Percentiles rank a stretch among this genome's conserved stretches.
Conservation (phyloP, 371 early-diverging fungal genomes). For the Mucor mucedo region DNA sequence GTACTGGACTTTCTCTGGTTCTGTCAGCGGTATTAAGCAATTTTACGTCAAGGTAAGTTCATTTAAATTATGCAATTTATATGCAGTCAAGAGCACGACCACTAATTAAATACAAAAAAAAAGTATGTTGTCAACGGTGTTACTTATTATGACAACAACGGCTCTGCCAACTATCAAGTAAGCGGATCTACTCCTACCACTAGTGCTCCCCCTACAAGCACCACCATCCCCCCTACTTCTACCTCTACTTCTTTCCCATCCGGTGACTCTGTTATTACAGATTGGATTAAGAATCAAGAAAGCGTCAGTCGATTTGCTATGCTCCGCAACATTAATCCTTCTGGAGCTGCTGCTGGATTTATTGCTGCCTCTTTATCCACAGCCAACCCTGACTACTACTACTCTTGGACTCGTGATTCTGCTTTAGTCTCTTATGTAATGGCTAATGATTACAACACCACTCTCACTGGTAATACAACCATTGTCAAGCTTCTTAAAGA, state of each 20-base stretch:
- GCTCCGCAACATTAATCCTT: constrained; percentile 41
- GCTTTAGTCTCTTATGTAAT: constrained; percentile 64
- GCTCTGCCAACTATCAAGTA: constrained; percentile 22
- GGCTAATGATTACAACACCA: constrained; percentile 28
- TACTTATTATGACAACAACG: constrained; percentile 49
- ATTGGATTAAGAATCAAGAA: constrained; percentile 26
- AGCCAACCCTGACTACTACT: constrained; percentile 74
- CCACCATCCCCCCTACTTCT: constrained; percentile 17
- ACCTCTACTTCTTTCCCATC: constrained; percentile 28
- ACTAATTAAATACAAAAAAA: background rate
- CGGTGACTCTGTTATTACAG: constrained; percentile 30
- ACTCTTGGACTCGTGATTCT: constrained; percentile 80
- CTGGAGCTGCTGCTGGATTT: constrained; percentile 39
- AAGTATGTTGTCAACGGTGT: constrained; percentile 42
- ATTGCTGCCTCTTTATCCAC: constrained; percentile 47
- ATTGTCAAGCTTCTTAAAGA: constrained; percentile 29
- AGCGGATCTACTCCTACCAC: constrained; percentile 16
- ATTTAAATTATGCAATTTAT: background rate
- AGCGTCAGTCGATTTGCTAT: constrained; percentile 30
- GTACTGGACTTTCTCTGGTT: constrained; percentile 42
- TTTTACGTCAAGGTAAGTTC: constrained; percentile 40
- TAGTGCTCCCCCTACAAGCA: constrained; percentile 25
- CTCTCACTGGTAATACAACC: constrained; percentile 19
- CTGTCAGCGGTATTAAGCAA: constrained; percentile 40
- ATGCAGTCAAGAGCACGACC: background rate